phyloP scores from a whole-genome alignment of 2,329 filamentous ascomycete species.

The Cladosporium sp. region DNA sequence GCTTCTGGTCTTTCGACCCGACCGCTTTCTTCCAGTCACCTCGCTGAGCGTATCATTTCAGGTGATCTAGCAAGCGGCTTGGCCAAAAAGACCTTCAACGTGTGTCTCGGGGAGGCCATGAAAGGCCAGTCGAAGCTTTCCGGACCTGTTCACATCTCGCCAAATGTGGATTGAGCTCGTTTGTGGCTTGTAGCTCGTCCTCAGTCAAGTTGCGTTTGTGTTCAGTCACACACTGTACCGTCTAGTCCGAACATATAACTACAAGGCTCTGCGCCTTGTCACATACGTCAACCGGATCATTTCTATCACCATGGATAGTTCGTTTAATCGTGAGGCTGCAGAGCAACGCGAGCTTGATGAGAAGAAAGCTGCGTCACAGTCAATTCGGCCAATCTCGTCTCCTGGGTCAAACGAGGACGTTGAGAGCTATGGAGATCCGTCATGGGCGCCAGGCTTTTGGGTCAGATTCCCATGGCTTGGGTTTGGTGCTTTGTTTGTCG shows the following conservation, averaged over 20 bases:
- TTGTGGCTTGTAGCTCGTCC: background rate
- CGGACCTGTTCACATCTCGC: background rate
- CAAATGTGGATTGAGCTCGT: background rate
- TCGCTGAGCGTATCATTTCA: background rate
- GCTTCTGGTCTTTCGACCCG: background rate
- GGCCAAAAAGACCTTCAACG: background rate
- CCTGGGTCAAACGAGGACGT: background rate
- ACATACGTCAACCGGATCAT: background rate
- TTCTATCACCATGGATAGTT: background rate
- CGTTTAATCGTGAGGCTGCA: background rate
- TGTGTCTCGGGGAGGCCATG: background rate
- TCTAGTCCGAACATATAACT: background rate
- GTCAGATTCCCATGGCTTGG: constrained; percentile 21
- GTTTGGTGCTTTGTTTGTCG: constrained; percentile 16
- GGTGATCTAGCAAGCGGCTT: background rate
- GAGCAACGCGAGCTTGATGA: constrained; percentile 6
- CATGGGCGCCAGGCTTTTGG: constrained; percentile 16
- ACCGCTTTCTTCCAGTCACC: background rate
- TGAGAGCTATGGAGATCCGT: background rate
- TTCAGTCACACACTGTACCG: background rate
- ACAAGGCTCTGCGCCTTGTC: background rate
- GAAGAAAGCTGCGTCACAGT: background rate
- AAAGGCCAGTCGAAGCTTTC: background rate
- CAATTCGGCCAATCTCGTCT: background rate
- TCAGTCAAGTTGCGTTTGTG: background rate